Evolutionary conservation across 2,329 filamentous ascomycete species (phyloP).

Genomic region (Sclerotinia borealis): DNA sequence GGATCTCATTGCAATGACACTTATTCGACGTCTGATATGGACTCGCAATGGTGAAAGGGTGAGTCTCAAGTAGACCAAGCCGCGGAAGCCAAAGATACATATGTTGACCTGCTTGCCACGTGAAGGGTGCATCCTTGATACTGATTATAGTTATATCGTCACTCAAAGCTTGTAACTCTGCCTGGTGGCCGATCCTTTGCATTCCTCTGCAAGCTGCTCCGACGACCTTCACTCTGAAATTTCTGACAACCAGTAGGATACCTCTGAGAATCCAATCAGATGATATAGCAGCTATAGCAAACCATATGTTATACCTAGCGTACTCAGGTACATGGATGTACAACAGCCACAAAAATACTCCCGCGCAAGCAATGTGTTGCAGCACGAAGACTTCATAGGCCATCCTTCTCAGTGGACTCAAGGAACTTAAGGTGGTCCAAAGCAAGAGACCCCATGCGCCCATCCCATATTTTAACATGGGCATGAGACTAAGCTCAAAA

Average conservation of each 20-base stretch:
- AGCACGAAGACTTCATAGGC: conserved; percentile 64
- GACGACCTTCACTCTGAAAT: conserved; percentile 38
- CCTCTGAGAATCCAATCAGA: conserved; percentile 51
- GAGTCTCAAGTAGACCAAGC: conserved; percentile 48
- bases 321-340: conserved; percentile 56
- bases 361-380: conserved; percentile 59
- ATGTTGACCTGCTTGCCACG: conserved; percentile 54
- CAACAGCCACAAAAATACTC: conserved; percentile 56
- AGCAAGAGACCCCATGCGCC: conserved; percentile 60
- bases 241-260: conserved; percentile 45
- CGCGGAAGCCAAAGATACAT: conserved; percentile 55
- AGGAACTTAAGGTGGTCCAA: conserved; percentile 59
- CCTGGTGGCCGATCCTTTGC: conserved; percentile 46
- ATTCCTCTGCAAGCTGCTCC: conserved; percentile 16
- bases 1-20: conserved; percentile 46
- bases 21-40: conserved; percentile 42
- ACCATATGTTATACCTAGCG: conserved; percentile 59
- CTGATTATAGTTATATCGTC: conserved; percentile 51
- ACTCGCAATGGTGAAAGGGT: conserved; percentile 57
- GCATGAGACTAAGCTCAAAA: conserved; percentile 53
- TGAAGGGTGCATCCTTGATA: conserved; percentile 53
- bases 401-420: conserved; percentile 58
- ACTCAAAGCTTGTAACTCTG: conserved; percentile 44
- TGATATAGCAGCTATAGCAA: conserved; percentile 54
- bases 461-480: conserved; percentile 60